Percentiles rank a stretch among this genome's conserved stretches.
phyloP scores from a whole-genome alignment of 345 rosid species.

The Toxicodendron radicans region DNA sequence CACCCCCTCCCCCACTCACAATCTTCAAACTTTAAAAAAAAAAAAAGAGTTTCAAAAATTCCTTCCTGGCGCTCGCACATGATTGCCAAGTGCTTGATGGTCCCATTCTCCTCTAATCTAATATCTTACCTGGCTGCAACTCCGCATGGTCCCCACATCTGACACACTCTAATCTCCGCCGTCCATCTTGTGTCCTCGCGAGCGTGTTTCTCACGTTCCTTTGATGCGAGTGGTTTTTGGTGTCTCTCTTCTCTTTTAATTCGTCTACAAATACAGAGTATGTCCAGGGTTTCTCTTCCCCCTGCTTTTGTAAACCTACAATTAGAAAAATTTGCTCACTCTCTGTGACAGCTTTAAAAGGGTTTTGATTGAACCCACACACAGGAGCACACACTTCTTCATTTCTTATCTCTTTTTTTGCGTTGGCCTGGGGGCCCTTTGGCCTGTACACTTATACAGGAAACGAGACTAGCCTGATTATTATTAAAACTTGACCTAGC shows the following conservation, averaged over 20 bases:
- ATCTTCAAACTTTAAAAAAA: background rate
- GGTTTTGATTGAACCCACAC: background rate
- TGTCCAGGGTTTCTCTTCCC: slow-evolving; percentile 10
- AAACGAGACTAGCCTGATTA: slow-evolving; percentile 16
- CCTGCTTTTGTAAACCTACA: background rate
- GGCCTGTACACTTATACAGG: slow-evolving; percentile 23
- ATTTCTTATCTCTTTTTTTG: background rate
- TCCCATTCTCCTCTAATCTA: slow-evolving; percentile 13
- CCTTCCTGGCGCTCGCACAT: slow-evolving; percentile 33
- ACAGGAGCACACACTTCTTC: background rate
- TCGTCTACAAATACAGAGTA: slow-evolving; percentile 40
- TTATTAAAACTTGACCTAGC: slow-evolving; percentile 46
- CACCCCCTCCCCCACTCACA: background rate
- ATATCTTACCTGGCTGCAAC: slow-evolving; percentile 41
- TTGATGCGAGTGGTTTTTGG: background rate
- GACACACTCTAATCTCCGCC: slow-evolving; percentile 3
- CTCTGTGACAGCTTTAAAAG: background rate
- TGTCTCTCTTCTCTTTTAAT: background rate
- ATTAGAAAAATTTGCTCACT: background rate
- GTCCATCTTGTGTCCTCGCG: background rate
- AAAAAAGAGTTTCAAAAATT: background rate
- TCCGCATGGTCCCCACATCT: slow-evolving; percentile 27
- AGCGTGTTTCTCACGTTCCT: slow-evolving; percentile 8
- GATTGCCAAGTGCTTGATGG: slow-evolving; percentile 29
- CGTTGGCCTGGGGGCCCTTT: slow-evolving; percentile 35